Evolutionary conservation across 75 land plant genomes (phyloP), one percentile per base, ranked within the genome.

Genomic region (Isoetes taiwanensis): DNA sequence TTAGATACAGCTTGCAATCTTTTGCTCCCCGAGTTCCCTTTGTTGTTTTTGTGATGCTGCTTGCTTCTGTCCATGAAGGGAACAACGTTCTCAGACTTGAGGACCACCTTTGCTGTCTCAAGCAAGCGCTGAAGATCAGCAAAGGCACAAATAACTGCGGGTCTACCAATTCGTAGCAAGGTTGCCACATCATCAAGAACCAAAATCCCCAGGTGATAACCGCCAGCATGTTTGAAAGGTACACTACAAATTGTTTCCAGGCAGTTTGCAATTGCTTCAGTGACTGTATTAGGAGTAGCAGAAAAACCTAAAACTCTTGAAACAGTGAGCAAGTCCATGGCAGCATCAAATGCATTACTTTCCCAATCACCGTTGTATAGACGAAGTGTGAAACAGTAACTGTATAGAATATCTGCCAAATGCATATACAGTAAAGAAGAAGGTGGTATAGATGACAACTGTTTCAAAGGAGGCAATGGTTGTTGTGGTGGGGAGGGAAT

Each of bases 311-410:
- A 64, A 20, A 82, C 80, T 39, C 61, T 54, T 21, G 91, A 83
- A 33, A 90, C 31, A 43, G 64, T 76, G 52, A 90, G 64, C 11
- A 71, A 58, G 8, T 71, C 73, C 63, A 54, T 65, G 12, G 81
- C 73, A 59, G 96, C 76, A 59, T 70, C 93, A 9, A 65, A 16
- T 0, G 85, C 64, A 68, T 86, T 82, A 52, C 72, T 65, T 34
- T 54, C 64, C 86, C 93, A 90, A 31, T 90, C 96, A 2, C 96
- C 96, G 64, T 90, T 90, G 52, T 79, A 90, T 9, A 78, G 68
- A 0, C 93, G 74, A 4, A 90, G 79, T 1, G 84, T 82, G 33
- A 90, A 90, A 55, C 96, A 90, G 75, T 86, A 90, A 37, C 74
- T 80, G 59, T 80, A 90, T 42, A 86, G 5, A 0, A 82, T 60